These are phyloP conservation scores for Mesembryanthemum crystallinum DNA, from an alignment of 148 eudicot species.

Conservation along the genomic window DNA sequence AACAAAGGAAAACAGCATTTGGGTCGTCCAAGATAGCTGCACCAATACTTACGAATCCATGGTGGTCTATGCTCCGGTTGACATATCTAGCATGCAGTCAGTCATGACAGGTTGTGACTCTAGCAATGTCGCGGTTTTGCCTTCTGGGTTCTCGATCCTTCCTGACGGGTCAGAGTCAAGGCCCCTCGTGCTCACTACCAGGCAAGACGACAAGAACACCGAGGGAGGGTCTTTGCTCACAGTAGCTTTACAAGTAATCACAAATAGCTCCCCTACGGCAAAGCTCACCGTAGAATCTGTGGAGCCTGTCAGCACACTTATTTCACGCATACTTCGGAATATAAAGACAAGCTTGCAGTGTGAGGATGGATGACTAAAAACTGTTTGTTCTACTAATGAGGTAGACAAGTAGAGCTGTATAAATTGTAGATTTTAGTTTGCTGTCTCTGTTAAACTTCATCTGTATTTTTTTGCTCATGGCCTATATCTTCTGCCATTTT, in stretches of 20 bases:
- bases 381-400: conserved; percentile 6
- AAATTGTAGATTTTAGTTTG: conserved; percentile 7
- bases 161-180: conserved; percentile 84
- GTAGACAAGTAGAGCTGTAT: conserved; percentile 25
- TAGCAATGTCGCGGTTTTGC: conserved; percentile 56
- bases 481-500: background rate
- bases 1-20: conserved; percentile 50
- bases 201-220: conserved; percentile 56
- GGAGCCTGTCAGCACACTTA: conserved; percentile 65
- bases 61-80: conserved; percentile 75
- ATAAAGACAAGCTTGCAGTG: conserved; percentile 81
- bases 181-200: conserved; percentile 70
- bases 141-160: conserved; percentile 87
- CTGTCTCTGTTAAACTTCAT: conserved; percentile 10
- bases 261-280: conserved; percentile 60
- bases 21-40: conserved; percentile 85
- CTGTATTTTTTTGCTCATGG: conserved; percentile 12
- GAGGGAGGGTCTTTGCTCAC: conserved; percentile 93
- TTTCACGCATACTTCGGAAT: conserved; percentile 59
- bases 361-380: conserved; percentile 52
- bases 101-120: conserved; percentile 95
- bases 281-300: conserved; percentile 63
- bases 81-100: conserved; percentile 61
- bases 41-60: conserved; percentile 71
- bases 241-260: conserved; percentile 71